Evolutionary conservation across 768 basidiomycete species (phyloP).

Genomic region (Scleroderma bovista): DNA sequence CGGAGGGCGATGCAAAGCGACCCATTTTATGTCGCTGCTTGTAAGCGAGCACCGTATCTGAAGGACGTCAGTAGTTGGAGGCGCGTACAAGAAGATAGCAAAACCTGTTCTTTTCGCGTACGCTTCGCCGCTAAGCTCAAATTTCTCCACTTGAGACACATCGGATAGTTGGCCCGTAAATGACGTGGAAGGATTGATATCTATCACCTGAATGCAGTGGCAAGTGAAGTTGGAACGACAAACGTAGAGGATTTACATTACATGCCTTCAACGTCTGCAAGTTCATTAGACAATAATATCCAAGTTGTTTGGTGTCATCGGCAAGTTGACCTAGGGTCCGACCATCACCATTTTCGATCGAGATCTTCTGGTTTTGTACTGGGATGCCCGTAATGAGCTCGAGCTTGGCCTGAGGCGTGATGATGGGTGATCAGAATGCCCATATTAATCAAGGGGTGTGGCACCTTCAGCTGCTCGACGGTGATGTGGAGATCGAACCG

Average conservation of each 20-base stretch:
- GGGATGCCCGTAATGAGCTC: conserved; percentile 92
- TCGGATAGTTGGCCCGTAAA: conserved; percentile 84
- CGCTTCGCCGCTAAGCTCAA: conserved; percentile 76
- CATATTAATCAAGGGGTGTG: conserved; percentile 6
- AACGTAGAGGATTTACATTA: neutral
- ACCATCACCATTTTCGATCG: conserved; percentile 53
- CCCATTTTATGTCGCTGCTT: conserved; percentile 85
- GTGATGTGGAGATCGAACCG: conserved; percentile 72
- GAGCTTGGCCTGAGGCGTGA: conserved; percentile 56
- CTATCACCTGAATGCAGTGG: conserved; percentile 47
- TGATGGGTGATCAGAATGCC: neutral
- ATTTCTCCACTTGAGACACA: conserved; percentile 84
- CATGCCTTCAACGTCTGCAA: conserved; percentile 79
- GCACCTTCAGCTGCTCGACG: conserved; percentile 78
- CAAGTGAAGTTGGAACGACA: neutral
- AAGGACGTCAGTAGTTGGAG: conserved; percentile 3
- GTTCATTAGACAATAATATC: conserved; percentile 68
- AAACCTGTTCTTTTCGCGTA: conserved; percentile 79
- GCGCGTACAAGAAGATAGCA: neutral
- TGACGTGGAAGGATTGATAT: conserved; percentile 69
- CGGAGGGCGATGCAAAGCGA: conserved; percentile 64
- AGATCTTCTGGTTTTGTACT: conserved; percentile 61
- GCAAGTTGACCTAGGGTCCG: conserved; percentile 48
- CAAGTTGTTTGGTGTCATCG: conserved; percentile 65
- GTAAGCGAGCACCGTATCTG: conserved; percentile 87